Evolutionary conservation across 371 early-diverging fungal genomes (phyloP), one percentile per base, ranked within the genome.

Genomic region (Mucor racemosus): DNA sequence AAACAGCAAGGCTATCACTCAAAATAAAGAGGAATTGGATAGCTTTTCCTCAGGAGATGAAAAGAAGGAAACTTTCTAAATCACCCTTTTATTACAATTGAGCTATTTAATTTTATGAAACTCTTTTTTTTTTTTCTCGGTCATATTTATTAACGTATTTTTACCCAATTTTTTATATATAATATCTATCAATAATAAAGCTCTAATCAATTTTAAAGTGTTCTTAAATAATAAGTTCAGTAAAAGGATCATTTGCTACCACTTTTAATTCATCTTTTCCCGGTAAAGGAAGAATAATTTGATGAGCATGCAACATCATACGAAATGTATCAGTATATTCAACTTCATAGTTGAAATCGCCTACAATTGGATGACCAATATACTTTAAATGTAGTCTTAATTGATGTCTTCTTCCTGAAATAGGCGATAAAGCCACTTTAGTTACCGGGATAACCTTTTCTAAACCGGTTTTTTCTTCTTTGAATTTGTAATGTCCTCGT

Each of bases 401-500:
- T 66, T 91, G 91, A 69, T 91, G 91, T 8, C 90, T 81, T 67
- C 91, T 77, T 3, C 91, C 91, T 10, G 90, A 86, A 15, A 87
- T 69, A 5, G 87, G 91, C 17, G 58, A 58, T 33, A 91, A 82
- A 14, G 73, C 63, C 9, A 91, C 82, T 58, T 75, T 72, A 11
- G 67, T 66, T 0, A 69, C 65, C 26, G 60, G 62, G 41, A 75
- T 66, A 8, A 17, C 13, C 17, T 71, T 70, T 36, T 70, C 65
- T 35, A n/a, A 15, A 7, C 50, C 64, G 4, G 64, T 66, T 26
- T 65, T 64, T 15, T 72, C 66, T 48, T 75, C 72, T 21, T 66
- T 65, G 38, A 69, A 68, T 4, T n/a, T 35, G 50, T 75, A 75
- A 46, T 67, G 58, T 0, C 79, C 82, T 13, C 79, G 64, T 38